Percentiles rank a stretch among this genome's conserved stretches.
These are phyloP conservation scores for Trypanosoma rangeli DNA, from an alignment of 208 protist genomes.

Conservation along the genomic window DNA sequence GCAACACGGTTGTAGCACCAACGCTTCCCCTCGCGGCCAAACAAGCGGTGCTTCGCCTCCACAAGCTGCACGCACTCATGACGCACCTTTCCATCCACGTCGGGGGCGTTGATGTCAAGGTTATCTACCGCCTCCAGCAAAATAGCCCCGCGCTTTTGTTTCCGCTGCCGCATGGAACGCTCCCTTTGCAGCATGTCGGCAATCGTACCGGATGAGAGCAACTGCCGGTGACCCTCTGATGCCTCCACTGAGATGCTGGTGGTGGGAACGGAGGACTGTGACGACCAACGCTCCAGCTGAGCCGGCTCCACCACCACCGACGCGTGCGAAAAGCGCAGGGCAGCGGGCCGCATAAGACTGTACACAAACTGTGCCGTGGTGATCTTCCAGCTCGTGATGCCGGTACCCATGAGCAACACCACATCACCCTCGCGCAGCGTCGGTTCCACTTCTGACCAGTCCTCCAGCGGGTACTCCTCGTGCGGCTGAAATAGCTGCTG, in stretches of 20 bases:
- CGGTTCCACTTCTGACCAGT: conserved; percentile 72
- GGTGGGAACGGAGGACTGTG: conserved; percentile 9
- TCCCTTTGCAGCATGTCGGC: conserved; percentile 35
- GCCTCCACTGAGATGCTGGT: not conserved
- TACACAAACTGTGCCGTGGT: conserved; percentile 49
- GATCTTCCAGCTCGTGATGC: conserved; percentile 58
- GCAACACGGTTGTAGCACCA: conserved; percentile 65
- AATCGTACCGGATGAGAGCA: conserved; percentile 20
- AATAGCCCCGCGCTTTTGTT: conserved; percentile 47
- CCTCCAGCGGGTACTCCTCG: conserved; percentile 58
- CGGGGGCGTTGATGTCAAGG: conserved; percentile 50
- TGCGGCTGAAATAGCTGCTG: conserved; percentile 37
- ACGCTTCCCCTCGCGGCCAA: conserved; percentile 27
- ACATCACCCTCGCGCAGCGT: conserved; percentile 77
- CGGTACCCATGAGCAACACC: conserved; percentile 66
- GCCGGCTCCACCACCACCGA: conserved; percentile 79
- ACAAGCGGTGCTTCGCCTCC: conserved; percentile 49
- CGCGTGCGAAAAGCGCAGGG: conserved; percentile 82
- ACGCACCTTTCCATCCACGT: conserved; percentile 50
- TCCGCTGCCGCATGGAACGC: conserved; percentile 24
- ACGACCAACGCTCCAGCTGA: conserved; percentile 30
- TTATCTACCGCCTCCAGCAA: conserved; percentile 85
- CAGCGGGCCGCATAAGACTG: conserved; percentile 36
- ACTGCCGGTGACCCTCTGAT: not conserved
- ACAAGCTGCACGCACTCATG: conserved; percentile 66